Percentiles rank a stretch among this genome's conserved stretches.
Conservation (phyloP, 2,329 filamentous ascomycete species). For the Hypoxylon sp. region DNA sequence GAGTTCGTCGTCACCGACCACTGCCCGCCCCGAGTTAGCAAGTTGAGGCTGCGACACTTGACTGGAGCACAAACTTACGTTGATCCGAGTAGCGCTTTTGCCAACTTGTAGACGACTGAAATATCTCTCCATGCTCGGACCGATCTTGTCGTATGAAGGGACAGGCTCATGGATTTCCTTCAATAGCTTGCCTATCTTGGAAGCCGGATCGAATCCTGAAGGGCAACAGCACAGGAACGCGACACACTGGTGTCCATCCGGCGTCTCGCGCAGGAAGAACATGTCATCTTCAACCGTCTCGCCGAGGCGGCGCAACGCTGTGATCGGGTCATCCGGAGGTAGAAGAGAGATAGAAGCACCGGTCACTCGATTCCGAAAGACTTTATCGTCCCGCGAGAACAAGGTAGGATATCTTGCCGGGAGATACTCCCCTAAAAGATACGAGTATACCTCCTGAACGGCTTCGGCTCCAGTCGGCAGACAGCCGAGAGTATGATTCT, state of each 20-base stretch:
- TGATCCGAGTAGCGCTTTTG: conserved; percentile 65
- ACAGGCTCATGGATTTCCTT: conserved; percentile 67
- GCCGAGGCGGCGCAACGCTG: conserved; percentile 60
- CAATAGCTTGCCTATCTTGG: conserved; percentile 65
- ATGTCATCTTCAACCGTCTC: conserved; percentile 70
- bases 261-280: conserved; percentile 63
- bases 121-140: conserved; percentile 68
- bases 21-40: conserved; percentile 50
- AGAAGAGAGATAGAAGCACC: conserved; percentile 37
- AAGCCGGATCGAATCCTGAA: conserved; percentile 65
- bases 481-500: conserved; percentile 60
- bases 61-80: conserved; percentile 56
- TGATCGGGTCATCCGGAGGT: conserved; percentile 42
- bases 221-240: conserved; percentile 69
- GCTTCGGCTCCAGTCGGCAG: conserved; percentile 58
- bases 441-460: conserved; percentile 65
- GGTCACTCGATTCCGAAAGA: conserved; percentile 61
- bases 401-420: conserved; percentile 65
- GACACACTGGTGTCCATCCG: conserved; percentile 59
- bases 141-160: conserved; percentile 69
- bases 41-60: not conserved
- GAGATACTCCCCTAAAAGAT: conserved; percentile 63
- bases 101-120: conserved; percentile 65
- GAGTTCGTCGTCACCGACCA: conserved; percentile 65
- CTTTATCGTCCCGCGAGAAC: conserved; percentile 56